These are phyloP conservation scores for Haplographium delicatum DNA, from an alignment of 495 filamentous ascomycete species.

Conservation along the genomic window DNA sequence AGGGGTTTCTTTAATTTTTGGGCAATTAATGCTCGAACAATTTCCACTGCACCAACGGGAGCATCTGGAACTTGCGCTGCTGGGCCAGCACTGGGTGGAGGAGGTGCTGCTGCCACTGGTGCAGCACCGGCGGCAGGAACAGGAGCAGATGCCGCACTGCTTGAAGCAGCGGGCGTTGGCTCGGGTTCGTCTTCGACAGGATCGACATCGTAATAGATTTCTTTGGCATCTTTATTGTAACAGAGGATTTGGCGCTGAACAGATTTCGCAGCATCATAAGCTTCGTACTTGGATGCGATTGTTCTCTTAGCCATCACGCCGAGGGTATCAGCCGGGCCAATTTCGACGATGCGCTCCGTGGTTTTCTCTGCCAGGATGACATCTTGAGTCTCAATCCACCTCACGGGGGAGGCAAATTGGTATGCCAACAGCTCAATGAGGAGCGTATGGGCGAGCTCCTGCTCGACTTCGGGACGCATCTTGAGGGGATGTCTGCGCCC, in stretches of 20 bases:
- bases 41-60: constrained; percentile 81
- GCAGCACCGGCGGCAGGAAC: constrained; percentile 47
- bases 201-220: constrained; percentile 99
- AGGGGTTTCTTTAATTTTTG: constrained; percentile 97
- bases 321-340: constrained; percentile 96
- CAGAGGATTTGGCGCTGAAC: constrained; percentile 96
- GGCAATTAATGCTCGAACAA: constrained; percentile 86
- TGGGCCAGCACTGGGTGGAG: constrained; percentile 74
- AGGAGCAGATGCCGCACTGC: constrained; percentile 37
- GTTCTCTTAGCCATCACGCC: constrained; percentile 97
- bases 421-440: constrained; percentile 98
- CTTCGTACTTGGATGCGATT: constrained; percentile 95
- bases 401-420: constrained; percentile 96
- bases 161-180: constrained; percentile 43
- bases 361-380: constrained; percentile 93
- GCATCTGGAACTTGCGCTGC: constrained; percentile 81
- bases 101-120: constrained; percentile 47
- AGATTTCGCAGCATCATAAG: constrained; percentile 93
- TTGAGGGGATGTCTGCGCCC: constrained; percentile 39
- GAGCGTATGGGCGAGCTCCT: constrained; percentile 95
- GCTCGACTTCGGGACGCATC: constrained; percentile 98
- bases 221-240: constrained; percentile 99
- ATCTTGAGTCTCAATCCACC: constrained; percentile 99
- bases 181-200: constrained; percentile 87
- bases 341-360: constrained; percentile 95